phyloP scores from a whole-genome alignment of 768 basidiomycete genomes.

The Dictyophora rubrovolvata region DNA sequence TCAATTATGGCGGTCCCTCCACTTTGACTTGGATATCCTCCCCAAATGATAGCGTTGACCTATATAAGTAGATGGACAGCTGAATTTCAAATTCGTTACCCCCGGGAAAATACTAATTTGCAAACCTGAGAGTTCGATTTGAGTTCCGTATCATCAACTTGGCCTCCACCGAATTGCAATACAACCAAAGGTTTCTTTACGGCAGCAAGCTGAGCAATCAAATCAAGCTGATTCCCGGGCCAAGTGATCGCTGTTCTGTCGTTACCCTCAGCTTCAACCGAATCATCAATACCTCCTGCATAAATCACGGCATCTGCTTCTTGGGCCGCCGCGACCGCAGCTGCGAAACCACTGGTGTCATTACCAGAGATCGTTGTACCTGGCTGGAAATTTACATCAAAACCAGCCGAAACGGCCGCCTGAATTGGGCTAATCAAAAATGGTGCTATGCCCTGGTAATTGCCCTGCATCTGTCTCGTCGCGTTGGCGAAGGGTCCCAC shows the following conservation, averaged over 20 bases:
- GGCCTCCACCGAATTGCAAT: conserved; percentile 48
- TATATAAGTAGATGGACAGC: conserved; percentile 12
- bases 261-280: conserved; percentile 35
- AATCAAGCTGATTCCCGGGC: conserved; percentile 46
- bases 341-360: conserved; percentile 37
- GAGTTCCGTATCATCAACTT: conserved; percentile 38
- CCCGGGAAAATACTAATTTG: background rate
- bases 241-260: conserved; percentile 42
- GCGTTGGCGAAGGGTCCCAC: conserved; percentile 53
- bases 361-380: conserved; percentile 34
- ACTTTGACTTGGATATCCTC: conserved; percentile 46
- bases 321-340: conserved; percentile 38
- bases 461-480: conserved; percentile 47
- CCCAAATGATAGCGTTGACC: conserved; percentile 49
- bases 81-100: background rate
- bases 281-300: conserved; percentile 44
- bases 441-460: conserved; percentile 44
- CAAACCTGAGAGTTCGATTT: conserved; percentile 33
- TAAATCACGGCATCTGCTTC: conserved; percentile 42
- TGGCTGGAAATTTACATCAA: conserved; percentile 30
- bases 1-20: conserved; percentile 46
- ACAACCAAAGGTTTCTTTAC: conserved; percentile 43
- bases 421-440: conserved; percentile 45
- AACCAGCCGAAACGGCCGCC: conserved; percentile 38
- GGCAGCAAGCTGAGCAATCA: conserved; percentile 34